A percentile compares a stretch with the other conserved stretches of the same genome.
These are phyloP conservation scores for Irpex rosettiformis DNA, from an alignment of 1,284 basidiomycete species.

Conservation along the genomic window DNA sequence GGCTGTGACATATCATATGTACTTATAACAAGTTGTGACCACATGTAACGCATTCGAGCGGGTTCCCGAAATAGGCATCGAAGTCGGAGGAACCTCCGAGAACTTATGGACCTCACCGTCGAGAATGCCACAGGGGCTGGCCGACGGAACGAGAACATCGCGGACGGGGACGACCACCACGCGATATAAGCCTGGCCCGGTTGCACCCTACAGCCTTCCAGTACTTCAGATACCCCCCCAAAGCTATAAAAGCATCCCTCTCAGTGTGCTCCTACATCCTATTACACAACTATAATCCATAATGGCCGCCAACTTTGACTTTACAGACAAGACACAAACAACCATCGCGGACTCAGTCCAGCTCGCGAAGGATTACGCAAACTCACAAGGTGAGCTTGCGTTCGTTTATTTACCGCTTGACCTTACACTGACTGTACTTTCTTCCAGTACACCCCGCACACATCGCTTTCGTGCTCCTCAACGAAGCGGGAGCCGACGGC, in stretches of 20 bases:
- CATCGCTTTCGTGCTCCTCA: constrained; percentile 73
- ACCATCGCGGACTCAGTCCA: constrained; percentile 69
- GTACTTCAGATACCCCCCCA: constrained; percentile 11
- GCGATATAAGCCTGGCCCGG: neutral
- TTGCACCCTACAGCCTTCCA: neutral
- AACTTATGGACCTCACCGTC: neutral
- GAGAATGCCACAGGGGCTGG: constrained; percentile 1
- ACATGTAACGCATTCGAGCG: neutral
- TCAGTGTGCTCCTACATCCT: constrained; percentile 17
- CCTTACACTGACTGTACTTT: constrained; percentile 7
- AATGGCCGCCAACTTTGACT: constrained; percentile 65
- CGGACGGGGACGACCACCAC: neutral
- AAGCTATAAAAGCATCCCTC: neutral
- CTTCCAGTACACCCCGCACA: constrained; percentile 69
- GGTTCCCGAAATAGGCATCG: neutral
- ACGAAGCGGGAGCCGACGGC: constrained; percentile 43
- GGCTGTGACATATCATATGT: too few relatives aligned
- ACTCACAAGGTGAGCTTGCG: constrained; percentile 59
- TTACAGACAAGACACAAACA: constrained; percentile 77
- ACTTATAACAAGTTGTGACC: constrained; percentile 7
- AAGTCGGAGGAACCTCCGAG: neutral
- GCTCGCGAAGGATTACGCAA: constrained; percentile 78
- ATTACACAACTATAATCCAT: constrained; percentile 10
- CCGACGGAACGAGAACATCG: neutral
- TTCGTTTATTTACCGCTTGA: neutral